Base-by-base conservation (phyloP, 2,329 filamentous ascomycete species). In the Colletotrichum karsti region DNA sequence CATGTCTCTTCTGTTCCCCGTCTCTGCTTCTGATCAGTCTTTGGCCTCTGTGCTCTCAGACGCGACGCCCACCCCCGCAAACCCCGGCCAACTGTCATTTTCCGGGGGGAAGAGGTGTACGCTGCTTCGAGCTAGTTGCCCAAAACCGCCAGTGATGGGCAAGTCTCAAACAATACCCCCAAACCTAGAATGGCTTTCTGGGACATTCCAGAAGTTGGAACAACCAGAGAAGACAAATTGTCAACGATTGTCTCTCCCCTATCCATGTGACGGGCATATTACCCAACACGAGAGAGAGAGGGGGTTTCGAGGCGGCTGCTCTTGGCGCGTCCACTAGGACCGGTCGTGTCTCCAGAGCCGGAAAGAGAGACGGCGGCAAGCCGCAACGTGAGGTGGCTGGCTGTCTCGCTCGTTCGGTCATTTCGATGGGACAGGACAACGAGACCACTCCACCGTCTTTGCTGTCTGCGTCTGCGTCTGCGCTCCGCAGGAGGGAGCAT, bases 161-260 rank as follows among this genome's bases (percentile, higher is more conserved):
- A 5, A 54, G 35, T 53, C 46, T 63, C 59, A 46, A 59, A 54
- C 46, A 41, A 18, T 13, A 33, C 8, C 13, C 33, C 24, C 35
- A 50, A 62, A 56, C 61, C 26, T 53, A 59, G 60, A 51, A 15
- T 28, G 35, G 30, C 35, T 56, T 42, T 46, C 50, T 51, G 50
- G 42, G 60, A 59, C 39, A 64, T 68, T 65, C 61, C 60, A 59
- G 53, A 68, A 59, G 28, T 41, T 37, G 12, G 55, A 41, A 37
- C 18, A 44, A 42, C 10, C n/a, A 24, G 24, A 57, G 12, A 37
- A 30, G 46, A 26, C 18, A 7, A 18, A 33, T 12, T 18, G 20
- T 26, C 33, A 56, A 15, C 13, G 35, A 7, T 26, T 13, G 35
- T 64, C 28, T 39, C 37, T 53, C 59, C 51, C 35, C 24, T 51